Conservation (phyloP, 768 basidiomycete species). For the Amanita pallidorosea region DNA sequence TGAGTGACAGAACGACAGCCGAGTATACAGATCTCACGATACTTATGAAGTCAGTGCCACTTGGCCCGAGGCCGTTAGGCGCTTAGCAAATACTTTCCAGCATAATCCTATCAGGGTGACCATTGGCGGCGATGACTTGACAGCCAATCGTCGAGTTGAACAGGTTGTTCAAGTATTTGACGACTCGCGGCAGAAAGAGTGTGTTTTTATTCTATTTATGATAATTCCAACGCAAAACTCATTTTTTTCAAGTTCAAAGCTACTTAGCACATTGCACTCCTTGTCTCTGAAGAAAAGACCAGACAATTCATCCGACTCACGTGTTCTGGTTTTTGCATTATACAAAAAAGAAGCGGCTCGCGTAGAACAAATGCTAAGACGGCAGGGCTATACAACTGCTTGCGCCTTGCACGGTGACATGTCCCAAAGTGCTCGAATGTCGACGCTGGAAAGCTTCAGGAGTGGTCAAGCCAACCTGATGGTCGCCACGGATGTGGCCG, state of each 20-base stretch:
- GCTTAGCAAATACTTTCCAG: constrained; percentile 83
- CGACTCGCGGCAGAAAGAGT: constrained; percentile 81
- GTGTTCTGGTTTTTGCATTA: constrained; percentile 85
- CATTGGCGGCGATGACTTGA: constrained; percentile 90
- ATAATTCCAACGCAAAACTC: background rate
- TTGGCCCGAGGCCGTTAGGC: constrained; percentile 92
- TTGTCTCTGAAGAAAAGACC: constrained; percentile 53
- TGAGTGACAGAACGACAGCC: constrained; percentile 29
- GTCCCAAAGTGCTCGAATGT: constrained; percentile 75
- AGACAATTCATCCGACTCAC: constrained; percentile 41
- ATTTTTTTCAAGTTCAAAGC: constrained; percentile 35
- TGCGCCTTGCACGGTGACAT: constrained; percentile 87
- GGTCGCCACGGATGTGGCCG: constrained; percentile 97
- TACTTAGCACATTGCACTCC: constrained; percentile 43
- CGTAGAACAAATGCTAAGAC: constrained; percentile 69
- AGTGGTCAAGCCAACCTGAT: constrained; percentile 69
- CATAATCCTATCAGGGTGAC: constrained; percentile 80
- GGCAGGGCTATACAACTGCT: constrained; percentile 60
- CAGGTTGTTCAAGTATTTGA: constrained; percentile 92
- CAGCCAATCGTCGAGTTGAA: constrained; percentile 89
- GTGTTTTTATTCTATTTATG: background rate
- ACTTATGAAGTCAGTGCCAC: constrained; percentile 83
- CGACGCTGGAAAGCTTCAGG: constrained; percentile 80
- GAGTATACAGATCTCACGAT: background rate
- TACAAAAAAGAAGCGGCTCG: constrained; percentile 97